Conservation (phyloP, 306 rosid genomes). For the Sicyos baderoa region DNA sequence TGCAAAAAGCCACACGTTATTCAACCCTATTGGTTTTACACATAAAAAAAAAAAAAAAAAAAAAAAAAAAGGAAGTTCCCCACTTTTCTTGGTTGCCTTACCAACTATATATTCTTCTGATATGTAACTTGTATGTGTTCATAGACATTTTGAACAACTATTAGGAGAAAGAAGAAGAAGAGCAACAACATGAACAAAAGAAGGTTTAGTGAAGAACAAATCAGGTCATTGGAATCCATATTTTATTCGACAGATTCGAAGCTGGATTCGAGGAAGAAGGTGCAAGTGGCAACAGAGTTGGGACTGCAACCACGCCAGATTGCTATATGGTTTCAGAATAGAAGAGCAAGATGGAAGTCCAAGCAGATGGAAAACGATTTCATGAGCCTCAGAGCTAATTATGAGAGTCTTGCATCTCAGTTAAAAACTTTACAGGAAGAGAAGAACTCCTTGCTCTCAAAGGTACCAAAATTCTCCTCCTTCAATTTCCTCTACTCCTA, state of each 20-base stretch:
- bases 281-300: constrained; percentile 69
- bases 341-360: constrained; percentile 91
- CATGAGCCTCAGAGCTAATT: constrained; percentile 51
- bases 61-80: not conserved
- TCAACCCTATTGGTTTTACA: not conserved
- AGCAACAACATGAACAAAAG: constrained; percentile 22
- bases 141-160: not conserved
- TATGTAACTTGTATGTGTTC: not conserved
- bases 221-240: constrained; percentile 36
- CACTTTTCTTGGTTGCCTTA: constrained; percentile 1
- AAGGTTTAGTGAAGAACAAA: too few species aligned
- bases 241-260: constrained; percentile 62
- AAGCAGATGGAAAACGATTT: constrained; percentile 68
- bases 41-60: not conserved
- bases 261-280: constrained; percentile 75
- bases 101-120: not conserved
- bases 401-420: constrained; percentile 43
- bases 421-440: constrained; percentile 64
- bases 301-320: constrained; percentile 91
- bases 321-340: constrained; percentile 93
- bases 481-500: not conserved
- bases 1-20: not conserved
- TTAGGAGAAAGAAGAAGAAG: constrained; percentile 27
- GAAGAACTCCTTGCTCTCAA: constrained; percentile 56
- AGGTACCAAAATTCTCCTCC: constrained; percentile 34